A percentile compares a stretch with the other conserved stretches of the same genome.
Evolutionary conservation across 2,329 filamentous ascomycete genomes (phyloP).

Genomic region (Calonectria pseudoreteaudii): DNA sequence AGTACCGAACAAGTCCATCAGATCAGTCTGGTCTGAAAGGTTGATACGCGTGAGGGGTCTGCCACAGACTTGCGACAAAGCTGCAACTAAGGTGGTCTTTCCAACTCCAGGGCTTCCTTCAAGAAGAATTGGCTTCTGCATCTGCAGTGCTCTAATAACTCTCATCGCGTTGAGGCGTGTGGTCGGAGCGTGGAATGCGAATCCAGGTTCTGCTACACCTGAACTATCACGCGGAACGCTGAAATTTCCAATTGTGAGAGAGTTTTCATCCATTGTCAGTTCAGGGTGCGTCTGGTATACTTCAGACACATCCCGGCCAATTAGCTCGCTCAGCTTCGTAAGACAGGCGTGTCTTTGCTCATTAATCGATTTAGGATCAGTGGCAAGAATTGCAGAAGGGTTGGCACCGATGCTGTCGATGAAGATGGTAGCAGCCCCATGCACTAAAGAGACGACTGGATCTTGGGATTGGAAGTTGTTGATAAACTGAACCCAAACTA

Average conservation of each 20-base stretch:
- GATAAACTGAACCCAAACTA: conserved; percentile 94
- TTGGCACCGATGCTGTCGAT: conserved; percentile 96
- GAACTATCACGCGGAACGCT: conserved; percentile 66
- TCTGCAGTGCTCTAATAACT: conserved; percentile 87
- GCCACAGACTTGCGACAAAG: conserved; percentile 83
- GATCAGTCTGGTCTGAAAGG: conserved; percentile 95
- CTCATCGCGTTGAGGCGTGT: conserved; percentile 92
- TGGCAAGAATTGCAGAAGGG: conserved; percentile 86
- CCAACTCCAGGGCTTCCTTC: conserved; percentile 98
- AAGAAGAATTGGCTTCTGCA: conserved; percentile 90
- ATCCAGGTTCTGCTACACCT: conserved; percentile 47
- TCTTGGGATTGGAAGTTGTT: conserved; percentile 71
- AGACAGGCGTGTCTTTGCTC: conserved; percentile 81
- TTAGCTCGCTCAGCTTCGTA: conserved; percentile 74
- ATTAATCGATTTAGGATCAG: conserved; percentile 75
- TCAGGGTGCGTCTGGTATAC: conserved; percentile 75
- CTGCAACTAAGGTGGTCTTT: conserved; percentile 93
- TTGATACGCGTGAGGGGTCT: conserved; percentile 93
- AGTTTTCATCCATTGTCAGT: conserved; percentile 63
- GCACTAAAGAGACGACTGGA: conserved; percentile 66
- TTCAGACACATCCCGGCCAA: conserved; percentile 69
- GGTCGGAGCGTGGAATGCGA: conserved; percentile 87
- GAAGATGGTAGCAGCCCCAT: conserved; percentile 95
- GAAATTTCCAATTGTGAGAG: conserved; percentile 80
- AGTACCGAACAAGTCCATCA: conserved; percentile 97